Base-by-base conservation (phyloP, 2,329 filamentous ascomycete species). In the Nemania bipapillata region DNA sequence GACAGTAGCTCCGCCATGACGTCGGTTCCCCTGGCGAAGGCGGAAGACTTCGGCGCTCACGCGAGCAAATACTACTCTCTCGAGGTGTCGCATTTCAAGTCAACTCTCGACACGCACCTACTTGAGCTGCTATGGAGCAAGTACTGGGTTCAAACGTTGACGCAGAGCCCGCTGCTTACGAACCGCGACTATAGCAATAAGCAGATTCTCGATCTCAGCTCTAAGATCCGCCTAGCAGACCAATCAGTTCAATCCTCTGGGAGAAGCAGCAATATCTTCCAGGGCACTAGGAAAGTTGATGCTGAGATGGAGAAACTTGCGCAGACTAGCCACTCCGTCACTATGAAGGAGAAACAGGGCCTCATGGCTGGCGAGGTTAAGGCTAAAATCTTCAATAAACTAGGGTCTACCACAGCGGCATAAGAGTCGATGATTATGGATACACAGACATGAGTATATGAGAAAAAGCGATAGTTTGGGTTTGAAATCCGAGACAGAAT, bases 71-170 rank as follows among this genome's bases (percentile, higher is more conserved):
- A 99, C 83, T 99, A 99, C 81, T 86, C 91, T 15, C 87, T 99
- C 5, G 92, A 96, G 70, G 92, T 98, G 15, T 93, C 93, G 35
- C 93, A 97, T 81, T 99, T 93, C 86, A 98, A 98, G 83, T 96
- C 92, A 71, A 91, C 92, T 0, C 90, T 99, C 30, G 96, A 99
- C 81, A 87, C 90, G 1, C 91, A 94, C 75, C 86, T 99, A 26
- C 85, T 99, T 4, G 93, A 96, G 77, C 87, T 93, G 59, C 85
- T 99, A 32, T 98, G 96, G 96, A 97, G 97, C 84, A 98, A 98
- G 81, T 99, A 99, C 85, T 97, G 94, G 96, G 94, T 97, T 37
- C 92, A 96, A 77, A 99, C 96, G 5, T 87, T 99, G 22, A 96
- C 93, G 35, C 93, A 97, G 75, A 96, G 90, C 74, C 94, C 95